Conservation (phyloP, 2,329 filamentous ascomycete genomes). For the Fusarium siculi region DNA sequence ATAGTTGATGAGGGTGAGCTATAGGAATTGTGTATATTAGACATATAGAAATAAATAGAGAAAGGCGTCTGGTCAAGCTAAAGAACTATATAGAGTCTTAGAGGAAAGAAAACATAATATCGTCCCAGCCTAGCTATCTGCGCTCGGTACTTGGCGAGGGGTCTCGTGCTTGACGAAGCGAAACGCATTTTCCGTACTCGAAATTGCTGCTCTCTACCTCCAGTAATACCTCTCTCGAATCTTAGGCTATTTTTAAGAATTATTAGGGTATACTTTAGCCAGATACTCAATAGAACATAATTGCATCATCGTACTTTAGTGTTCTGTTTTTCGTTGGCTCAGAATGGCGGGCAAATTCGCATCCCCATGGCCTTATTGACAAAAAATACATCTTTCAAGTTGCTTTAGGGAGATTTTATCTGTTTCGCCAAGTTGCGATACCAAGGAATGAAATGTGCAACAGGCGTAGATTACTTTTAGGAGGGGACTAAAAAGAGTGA, state of each 20-base stretch:
- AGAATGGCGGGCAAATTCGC: not conserved
- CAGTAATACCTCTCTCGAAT: not conserved
- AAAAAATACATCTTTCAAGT: not conserved
- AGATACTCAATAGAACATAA: not conserved
- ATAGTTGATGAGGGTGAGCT: not conserved
- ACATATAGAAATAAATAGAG: not conserved
- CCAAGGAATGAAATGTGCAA: not conserved
- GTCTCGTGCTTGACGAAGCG: not conserved
- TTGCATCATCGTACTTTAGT: not conserved
- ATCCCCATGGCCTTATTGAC: not conserved
- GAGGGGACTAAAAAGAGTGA: not conserved
- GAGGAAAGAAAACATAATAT: not conserved
- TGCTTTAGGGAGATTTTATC: not conserved
- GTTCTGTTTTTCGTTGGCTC: not conserved
- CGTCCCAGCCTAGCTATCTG: not conserved
- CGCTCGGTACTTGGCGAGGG: not conserved
- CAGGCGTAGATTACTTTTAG: not conserved
- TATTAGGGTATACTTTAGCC: rapidly evolving
- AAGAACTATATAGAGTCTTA: not conserved
- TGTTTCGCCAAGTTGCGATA: not conserved
- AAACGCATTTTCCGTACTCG: not conserved
- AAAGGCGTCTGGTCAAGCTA: not conserved
- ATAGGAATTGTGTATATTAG: not conserved
- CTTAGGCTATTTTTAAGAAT: too few relatives aligned
- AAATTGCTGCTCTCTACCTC: not conserved